Evolutionary conservation across 2,329 filamentous ascomycete genomes (phyloP).

Genomic region (Furcasterigmium sp.): DNA sequence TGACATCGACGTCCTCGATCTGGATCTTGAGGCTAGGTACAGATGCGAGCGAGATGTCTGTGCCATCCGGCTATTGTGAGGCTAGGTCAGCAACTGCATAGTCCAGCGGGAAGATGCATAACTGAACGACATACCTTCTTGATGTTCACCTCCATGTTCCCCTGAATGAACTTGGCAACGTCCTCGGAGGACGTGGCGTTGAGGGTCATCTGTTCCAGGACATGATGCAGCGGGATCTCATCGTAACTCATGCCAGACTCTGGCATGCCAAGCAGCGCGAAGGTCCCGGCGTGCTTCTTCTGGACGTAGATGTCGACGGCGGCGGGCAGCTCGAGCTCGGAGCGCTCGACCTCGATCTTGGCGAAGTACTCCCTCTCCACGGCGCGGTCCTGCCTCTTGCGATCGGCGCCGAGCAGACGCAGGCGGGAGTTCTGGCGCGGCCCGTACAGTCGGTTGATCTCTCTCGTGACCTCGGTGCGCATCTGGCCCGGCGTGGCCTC

Average conservation of each 20-base stretch:
- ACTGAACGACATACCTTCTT: slow-evolving; percentile 25
- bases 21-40: slow-evolving; percentile 30
- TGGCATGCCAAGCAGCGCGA: slow-evolving; percentile 31
- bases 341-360: slow-evolving; percentile 28
- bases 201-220: slow-evolving; percentile 4
- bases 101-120: too few relatives aligned
- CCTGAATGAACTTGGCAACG: background rate
- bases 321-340: slow-evolving; percentile 29
- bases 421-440: background rate
- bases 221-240: slow-evolving; percentile 22
- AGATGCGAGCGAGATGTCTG: slow-evolving; percentile 15
- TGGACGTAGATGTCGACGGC: slow-evolving; percentile 27
- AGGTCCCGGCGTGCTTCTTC: slow-evolving; percentile 21
- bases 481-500: slow-evolving; percentile 53
- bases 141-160: slow-evolving; percentile 24
- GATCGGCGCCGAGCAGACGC: background rate
- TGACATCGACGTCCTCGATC: slow-evolving; percentile 26
- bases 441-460: slow-evolving; percentile 49
- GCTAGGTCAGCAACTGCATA: too few relatives aligned
- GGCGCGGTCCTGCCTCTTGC: slow-evolving; percentile 2
- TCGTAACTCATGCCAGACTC: slow-evolving; percentile 22
- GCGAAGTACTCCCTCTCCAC: slow-evolving; percentile 25
- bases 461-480: slow-evolving; percentile 51
- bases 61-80: slow-evolving; percentile 26
- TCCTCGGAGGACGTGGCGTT: background rate